Evolutionary conservation across 2,329 filamentous ascomycete species (phyloP).

Genomic region (Phaeosphaeria sp.): DNA sequence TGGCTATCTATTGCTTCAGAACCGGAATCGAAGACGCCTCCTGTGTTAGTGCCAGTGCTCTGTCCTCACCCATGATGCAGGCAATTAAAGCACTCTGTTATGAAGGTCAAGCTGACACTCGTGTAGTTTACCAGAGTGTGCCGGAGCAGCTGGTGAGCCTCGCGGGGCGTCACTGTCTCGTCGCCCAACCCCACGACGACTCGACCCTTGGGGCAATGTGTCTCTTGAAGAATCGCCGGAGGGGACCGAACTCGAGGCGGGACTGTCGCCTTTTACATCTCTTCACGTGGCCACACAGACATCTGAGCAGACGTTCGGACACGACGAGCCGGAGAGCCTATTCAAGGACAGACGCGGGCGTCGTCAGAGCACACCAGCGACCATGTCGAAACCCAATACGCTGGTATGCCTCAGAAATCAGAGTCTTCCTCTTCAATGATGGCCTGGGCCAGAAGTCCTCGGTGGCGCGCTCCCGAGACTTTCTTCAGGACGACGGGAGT

Average conservation of each 20-base stretch:
- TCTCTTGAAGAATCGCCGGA: not conserved
- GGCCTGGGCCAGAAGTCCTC: slow-evolving; percentile 67
- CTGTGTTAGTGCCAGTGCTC: slow-evolving; percentile 13
- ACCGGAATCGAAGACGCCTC: slow-evolving; percentile 15
- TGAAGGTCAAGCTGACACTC: no score
- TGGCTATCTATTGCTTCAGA: slow-evolving; percentile 43
- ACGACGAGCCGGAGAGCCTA: not conserved
- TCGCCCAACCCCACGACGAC: not conserved
- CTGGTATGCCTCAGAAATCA: slow-evolving; percentile 45
- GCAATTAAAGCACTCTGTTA: no score
- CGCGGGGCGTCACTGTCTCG: not conserved
- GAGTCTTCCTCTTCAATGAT: slow-evolving; percentile 76
- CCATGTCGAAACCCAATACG: not conserved
- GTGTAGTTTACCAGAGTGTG: not conserved
- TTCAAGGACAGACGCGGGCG: not conserved
- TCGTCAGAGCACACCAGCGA: not conserved
- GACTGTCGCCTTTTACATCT: not conserved
- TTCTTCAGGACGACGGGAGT: slow-evolving; percentile 34
- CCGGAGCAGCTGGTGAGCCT: not conserved
- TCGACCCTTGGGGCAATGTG: not conserved
- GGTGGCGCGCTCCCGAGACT: slow-evolving; percentile 36
- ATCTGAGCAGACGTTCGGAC: not conserved
- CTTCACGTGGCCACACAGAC: not conserved
- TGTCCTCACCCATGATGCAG: slow-evolving; percentile 9
- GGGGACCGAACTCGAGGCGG: not conserved